Percentiles rank a stretch among this genome's conserved stretches.
phyloP scores from a whole-genome alignment of 352 stramenopile genomes.

The Phytophthora sojae region DNA sequence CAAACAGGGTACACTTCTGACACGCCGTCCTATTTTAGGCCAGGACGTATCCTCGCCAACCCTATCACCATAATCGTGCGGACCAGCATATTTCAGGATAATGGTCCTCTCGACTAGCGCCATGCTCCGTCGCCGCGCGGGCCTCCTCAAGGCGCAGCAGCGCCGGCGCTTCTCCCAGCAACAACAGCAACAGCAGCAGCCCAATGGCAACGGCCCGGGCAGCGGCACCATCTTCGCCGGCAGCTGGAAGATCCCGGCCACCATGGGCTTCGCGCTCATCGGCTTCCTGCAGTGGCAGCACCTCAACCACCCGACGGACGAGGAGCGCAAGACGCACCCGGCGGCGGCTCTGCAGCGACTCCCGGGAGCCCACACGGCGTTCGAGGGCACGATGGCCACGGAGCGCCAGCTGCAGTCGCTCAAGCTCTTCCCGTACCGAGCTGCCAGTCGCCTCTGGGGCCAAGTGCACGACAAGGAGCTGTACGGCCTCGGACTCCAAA shows the following conservation, averaged over 20 bases:
- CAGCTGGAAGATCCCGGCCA: slow-evolving; percentile 76
- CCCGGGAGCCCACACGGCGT: slow-evolving; percentile 56
- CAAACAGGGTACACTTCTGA: slow-evolving; percentile 15
- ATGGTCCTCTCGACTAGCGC: neutral
- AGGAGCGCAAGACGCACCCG: slow-evolving; percentile 68
- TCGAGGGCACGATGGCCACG: slow-evolving; percentile 78
- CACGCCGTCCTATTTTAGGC: neutral
- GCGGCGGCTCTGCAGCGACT: slow-evolving; percentile 57
- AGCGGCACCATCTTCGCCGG: slow-evolving; percentile 29
- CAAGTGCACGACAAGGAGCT: slow-evolving; percentile 81
- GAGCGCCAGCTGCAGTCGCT: slow-evolving; percentile 77
- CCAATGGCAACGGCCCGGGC: too few relatives aligned
- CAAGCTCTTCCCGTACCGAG: slow-evolving; percentile 83
- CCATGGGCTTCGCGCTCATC: slow-evolving; percentile 72
- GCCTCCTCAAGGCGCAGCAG: slow-evolving; percentile 8
- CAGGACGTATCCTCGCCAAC: too few relatives aligned
- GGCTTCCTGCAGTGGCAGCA: slow-evolving; percentile 77
- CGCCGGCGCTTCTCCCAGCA: slow-evolving; percentile 24
- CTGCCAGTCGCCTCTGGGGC: slow-evolving; percentile 80
- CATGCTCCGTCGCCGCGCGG: neutral
- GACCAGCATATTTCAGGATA: too few relatives aligned
- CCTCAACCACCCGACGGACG: slow-evolving; percentile 67
- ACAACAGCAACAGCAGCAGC: neutral
- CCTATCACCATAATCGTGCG: too few relatives aligned
- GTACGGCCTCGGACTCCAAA: slow-evolving; percentile 39